Evolutionary conservation across 2,329 filamentous ascomycete species (phyloP).

Genomic region (Hymenoscyphus scutula): DNA sequence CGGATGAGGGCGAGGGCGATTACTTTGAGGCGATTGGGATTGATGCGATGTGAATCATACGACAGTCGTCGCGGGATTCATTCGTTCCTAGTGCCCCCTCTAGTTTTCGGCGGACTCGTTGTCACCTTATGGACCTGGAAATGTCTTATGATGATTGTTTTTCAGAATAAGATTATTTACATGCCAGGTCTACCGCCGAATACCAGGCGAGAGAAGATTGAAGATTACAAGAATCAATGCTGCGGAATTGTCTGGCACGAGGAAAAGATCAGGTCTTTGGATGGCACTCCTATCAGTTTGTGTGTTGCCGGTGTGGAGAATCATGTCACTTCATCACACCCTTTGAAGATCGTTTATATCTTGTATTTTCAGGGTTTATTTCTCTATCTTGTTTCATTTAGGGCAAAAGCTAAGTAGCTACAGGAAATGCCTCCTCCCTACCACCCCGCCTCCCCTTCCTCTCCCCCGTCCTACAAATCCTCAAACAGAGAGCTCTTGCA

Average conservation of each 20-base stretch:
- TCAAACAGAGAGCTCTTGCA: conserved; percentile 38
- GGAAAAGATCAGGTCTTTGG: conserved; percentile 55
- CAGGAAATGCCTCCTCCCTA: conserved; percentile 59
- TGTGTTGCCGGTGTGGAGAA: conserved; percentile 43
- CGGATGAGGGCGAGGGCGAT: neutral
- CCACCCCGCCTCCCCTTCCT: conserved; percentile 57
- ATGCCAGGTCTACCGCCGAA: conserved; percentile 74
- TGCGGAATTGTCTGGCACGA: conserved; percentile 66
- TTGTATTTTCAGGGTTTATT: conserved; percentile 54
- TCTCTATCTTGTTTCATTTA: conserved; percentile 13
- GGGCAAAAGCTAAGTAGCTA: conserved; percentile 21
- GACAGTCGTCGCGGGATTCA: conserved; percentile 23
- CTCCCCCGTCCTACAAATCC: conserved; percentile 49
- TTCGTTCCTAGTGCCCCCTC: conserved; percentile 46
- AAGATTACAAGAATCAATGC: conserved; percentile 59
- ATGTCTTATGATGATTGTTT: conserved; percentile 71
- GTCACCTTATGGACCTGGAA: conserved; percentile 64
- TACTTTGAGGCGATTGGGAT: neutral
- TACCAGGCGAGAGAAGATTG: conserved; percentile 63
- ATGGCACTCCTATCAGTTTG: conserved; percentile 64
- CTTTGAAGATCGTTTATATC: conserved; percentile 46
- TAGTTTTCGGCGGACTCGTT: conserved; percentile 64
- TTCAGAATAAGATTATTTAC: conserved; percentile 81
- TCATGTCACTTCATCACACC: neutral
- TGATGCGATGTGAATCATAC: conserved; percentile 3